Evolutionary conservation across 1,284 basidiomycete genomes (phyloP).

Genomic region (Sphagnurus paluster): DNA sequence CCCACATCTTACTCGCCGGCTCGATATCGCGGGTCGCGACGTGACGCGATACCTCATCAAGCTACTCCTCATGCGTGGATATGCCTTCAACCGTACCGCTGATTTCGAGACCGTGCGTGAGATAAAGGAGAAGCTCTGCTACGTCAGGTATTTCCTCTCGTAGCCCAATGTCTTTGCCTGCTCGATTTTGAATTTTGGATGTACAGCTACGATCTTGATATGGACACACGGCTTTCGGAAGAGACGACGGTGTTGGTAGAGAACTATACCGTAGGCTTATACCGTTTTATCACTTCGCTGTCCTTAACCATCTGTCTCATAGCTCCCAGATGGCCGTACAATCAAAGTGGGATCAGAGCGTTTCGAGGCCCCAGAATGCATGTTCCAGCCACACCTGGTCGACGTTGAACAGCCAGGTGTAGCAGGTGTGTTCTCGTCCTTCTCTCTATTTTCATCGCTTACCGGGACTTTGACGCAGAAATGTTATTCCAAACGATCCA

Average conservation of each 20-base stretch:
- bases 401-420: conserved; percentile 97
- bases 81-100: conserved; percentile 98
- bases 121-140: conserved; percentile 99
- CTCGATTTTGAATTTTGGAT: neutral
- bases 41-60: conserved; percentile 99
- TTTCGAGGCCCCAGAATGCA: conserved; percentile 99
- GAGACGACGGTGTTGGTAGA: conserved; percentile 98
- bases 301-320: neutral
- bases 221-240: conserved; percentile 92
- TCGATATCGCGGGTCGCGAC: conserved; percentile 98
- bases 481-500: conserved; percentile 98
- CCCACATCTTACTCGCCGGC: conserved; percentile 89
- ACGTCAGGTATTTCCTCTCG: conserved; percentile 89
- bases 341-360: conserved; percentile 99
- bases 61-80: conserved; percentile 95
- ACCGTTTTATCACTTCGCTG: neutral
- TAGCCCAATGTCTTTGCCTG: neutral
- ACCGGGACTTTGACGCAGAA: conserved; percentile 48
- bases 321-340: conserved; percentile 94
- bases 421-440: conserved; percentile 60
- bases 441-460: neutral
- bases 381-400: conserved; percentile 99
- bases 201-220: conserved; percentile 88
- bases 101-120: conserved; percentile 99
- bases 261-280: conserved; percentile 80